Evolutionary conservation across 2,329 filamentous ascomycete species (phyloP), one percentile per base, ranked within the genome.

Genomic region (Aspergillus tamarii): DNA sequence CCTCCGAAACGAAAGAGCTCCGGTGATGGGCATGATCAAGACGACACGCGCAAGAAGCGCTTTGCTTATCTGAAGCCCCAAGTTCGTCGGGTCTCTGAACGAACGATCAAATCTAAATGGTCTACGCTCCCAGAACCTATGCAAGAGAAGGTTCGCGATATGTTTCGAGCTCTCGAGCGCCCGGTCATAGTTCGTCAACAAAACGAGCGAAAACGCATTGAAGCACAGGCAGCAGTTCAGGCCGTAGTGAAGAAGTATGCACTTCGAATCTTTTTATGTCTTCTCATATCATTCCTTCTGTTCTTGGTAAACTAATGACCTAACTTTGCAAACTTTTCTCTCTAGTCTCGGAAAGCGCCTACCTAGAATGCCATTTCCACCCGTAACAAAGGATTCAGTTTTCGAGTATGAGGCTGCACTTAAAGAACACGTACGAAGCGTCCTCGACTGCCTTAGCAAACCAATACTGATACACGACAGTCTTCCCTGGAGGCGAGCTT

Each of bases 81-180:
- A 26, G 71, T 80, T 50, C 79, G 78, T 59, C 78, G 78, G 57
- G 72, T 82, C 39, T 74, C 79, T 10, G 77, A 81, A 64, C 72
- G 74, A 54, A 80, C 78, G 10, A 80, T 82, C 69, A 80, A 80
- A 57, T 75, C 78, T 45, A 82, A 81, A 76, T 82, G 80, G 80
- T 74, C 76, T 14, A 78, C 80, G 6, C 73, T 82, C 2, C 77
- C 80, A 1, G 77, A 79, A 34, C 72, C 77, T 2, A 76, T 76
- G 4, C 80, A 82, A 67, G 78, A 79, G 45, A 80, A 77, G 59
- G 72, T 82, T 53, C 74, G 75, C 41, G 78, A 77, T 45, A 74
- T 82, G 66, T 79, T 82, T 55, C 73, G 74, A 32, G 72, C 77
- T 14, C 67, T 81, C 12, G 79, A 81, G 62, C 73, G 79, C 12